Conservation (phyloP, 1,284 basidiomycete genomes). For the Ceratobasidium sp. region DNA sequence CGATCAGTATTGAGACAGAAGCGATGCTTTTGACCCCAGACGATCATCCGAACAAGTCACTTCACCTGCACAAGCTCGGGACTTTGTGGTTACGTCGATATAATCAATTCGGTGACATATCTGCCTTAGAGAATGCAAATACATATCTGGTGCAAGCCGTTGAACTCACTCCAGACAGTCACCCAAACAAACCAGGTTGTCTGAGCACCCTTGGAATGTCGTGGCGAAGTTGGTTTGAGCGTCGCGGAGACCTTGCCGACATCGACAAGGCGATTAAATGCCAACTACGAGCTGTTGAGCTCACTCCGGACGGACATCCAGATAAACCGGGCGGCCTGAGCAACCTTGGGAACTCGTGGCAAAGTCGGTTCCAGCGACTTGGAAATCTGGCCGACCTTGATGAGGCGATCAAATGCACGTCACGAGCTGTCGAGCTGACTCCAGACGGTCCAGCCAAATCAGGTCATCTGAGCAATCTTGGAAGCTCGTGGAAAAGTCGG, state of each 20-base stretch:
- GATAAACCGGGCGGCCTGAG: not conserved
- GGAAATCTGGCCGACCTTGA: not conserved
- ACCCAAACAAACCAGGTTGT: too few relatives aligned
- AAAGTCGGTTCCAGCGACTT: not conserved
- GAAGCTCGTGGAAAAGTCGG: not conserved
- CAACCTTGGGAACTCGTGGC: not conserved
- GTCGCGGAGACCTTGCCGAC: not conserved
- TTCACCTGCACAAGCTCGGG: too few relatives aligned
- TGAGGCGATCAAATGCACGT: not conserved
- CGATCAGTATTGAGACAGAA: too few relatives aligned
- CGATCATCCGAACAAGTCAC: too few relatives aligned
- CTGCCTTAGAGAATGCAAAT: too few relatives aligned
- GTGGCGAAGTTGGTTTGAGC: too few relatives aligned
- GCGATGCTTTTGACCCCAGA: too few relatives aligned
- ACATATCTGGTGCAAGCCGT: too few relatives aligned
- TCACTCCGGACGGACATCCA: not conserved
- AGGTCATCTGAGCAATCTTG: conserved; percentile 3
- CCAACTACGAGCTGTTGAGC: not conserved
- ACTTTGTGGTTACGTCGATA: too few relatives aligned
- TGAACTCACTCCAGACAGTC: too few relatives aligned
- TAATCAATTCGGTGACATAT: too few relatives aligned
- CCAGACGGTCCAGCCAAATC: not conserved
- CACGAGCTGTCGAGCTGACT: not conserved
- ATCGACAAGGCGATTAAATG: not conserved
- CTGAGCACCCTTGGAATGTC: too few relatives aligned